phyloP scores from a whole-genome alignment of 2,329 filamentous ascomycete genomes.

The Onygenales sp. region DNA sequence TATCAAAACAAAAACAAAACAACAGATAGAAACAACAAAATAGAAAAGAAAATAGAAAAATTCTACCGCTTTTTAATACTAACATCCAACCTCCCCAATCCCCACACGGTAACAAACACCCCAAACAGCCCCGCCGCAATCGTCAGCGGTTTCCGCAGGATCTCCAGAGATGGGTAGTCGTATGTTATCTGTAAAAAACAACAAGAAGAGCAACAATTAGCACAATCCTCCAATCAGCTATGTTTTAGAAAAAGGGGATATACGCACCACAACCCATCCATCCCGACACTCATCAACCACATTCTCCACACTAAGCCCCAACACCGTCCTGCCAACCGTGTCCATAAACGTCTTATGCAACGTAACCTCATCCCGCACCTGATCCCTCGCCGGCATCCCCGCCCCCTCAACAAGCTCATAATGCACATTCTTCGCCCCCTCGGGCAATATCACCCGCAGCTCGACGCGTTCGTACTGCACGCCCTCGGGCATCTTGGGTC shows the following conservation, averaged over 20 bases:
- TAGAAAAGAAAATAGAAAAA: neutral
- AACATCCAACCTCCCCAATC: conserved; percentile 67
- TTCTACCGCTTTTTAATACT: conserved; percentile 58
- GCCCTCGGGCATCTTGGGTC: conserved; percentile 76
- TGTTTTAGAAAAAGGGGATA: neutral
- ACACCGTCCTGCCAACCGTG: conserved; percentile 74
- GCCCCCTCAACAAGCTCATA: conserved; percentile 71
- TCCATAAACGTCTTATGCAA: conserved; percentile 89
- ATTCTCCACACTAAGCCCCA: conserved; percentile 74
- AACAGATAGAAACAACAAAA: neutral
- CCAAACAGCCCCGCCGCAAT: conserved; percentile 63
- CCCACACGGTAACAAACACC: conserved; percentile 67
- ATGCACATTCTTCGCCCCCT: conserved; percentile 60
- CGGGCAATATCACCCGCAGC: conserved; percentile 76
- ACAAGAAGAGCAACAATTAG: neutral
- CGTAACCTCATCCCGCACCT: conserved; percentile 41
- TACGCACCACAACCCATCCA: conserved; percentile 59
- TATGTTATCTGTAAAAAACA: conserved; percentile 54
- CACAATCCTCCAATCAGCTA: neutral
- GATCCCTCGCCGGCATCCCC: conserved; percentile 47
- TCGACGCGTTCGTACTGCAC: conserved; percentile 75
- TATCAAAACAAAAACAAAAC: neutral
- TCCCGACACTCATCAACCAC: conserved; percentile 84
- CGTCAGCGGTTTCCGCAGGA: conserved; percentile 76
- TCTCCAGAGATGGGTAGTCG: conserved; percentile 65